Conservation (phyloP, 768 basidiomycete genomes). For the Cystofilobasidium ferigula region DNA sequence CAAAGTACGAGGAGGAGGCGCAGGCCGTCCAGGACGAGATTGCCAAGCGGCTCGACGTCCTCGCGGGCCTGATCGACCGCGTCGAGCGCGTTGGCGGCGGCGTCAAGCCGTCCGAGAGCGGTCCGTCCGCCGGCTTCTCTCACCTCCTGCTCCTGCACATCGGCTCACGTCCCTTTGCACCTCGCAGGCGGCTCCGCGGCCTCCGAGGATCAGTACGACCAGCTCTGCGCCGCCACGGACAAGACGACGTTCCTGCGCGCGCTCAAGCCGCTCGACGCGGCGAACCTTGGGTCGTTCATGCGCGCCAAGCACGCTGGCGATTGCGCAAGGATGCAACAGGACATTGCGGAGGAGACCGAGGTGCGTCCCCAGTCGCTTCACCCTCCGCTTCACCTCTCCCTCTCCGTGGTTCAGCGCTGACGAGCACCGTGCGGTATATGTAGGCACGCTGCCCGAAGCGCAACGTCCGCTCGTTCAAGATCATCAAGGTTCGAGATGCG, state of each 20-base stretch:
- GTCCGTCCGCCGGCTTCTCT: slow-evolving; percentile 27
- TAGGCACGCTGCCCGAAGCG: slow-evolving; percentile 59
- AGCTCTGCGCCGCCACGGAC: slow-evolving; percentile 51
- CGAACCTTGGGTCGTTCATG: slow-evolving; percentile 16
- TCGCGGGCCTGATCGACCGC: slow-evolving; percentile 55
- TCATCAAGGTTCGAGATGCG: slow-evolving; percentile 58
- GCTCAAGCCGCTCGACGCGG: not conserved
- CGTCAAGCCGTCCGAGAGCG: slow-evolving; percentile 37
- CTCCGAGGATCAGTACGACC: slow-evolving; percentile 49
- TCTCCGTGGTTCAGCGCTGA: no score
- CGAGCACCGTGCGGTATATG: no score
- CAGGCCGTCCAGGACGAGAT: slow-evolving; percentile 50
- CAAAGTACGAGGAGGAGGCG: slow-evolving; percentile 50
- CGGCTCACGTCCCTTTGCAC: not conserved
- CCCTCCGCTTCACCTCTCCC: not conserved
- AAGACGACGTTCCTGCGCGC: slow-evolving; percentile 13
- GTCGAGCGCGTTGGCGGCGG: slow-evolving; percentile 52
- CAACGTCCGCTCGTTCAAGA: slow-evolving; percentile 62
- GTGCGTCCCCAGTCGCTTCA: slow-evolving; percentile 42
- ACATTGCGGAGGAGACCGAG: slow-evolving; percentile 62
- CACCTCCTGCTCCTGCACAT: not conserved
- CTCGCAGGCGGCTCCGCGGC: slow-evolving; percentile 34
- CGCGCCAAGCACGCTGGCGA: slow-evolving; percentile 41
- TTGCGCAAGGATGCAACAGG: slow-evolving; percentile 46
- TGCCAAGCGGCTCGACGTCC: slow-evolving; percentile 47